Evolutionary conservation across 2,329 filamentous ascomycete genomes (phyloP), one percentile per base, ranked within the genome.

Genomic region (Clarireedia monteithiana): DNA sequence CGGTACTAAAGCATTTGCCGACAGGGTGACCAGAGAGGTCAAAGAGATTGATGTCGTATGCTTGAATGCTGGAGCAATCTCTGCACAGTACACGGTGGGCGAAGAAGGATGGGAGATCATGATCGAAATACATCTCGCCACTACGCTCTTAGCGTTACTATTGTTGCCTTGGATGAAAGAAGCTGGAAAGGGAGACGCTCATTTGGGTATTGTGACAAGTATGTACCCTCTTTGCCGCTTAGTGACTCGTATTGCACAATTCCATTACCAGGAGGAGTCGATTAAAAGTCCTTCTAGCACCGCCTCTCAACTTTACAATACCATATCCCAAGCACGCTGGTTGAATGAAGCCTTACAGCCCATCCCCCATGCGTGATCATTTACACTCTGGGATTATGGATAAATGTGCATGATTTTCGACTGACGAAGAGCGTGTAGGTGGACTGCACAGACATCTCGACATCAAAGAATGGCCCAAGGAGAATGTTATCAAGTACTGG

Each of bases 121-220:
- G 1, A 60, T 85, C 10, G 80, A 84, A 64, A 77, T 83, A 60
- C 72, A 76, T 1, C 68, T 85, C 2, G 80, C 79, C 2, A 84
- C 79, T 1, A 72, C 75, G 6, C 70, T 83, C 1, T 68, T 85
- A 6, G 78, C 72, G 0, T 59, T 83, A 2, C 65, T 82, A 2
- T 70, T 85, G 10, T 67, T 80, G 5, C 77, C 76, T 0, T 74
- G 75, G 58, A 65, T 80, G 14, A 69, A 70, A 48, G 66, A 62
- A 6, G 71, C 70, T 46, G 69, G 71, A 17, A 59, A 58, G 23
- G 61, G 65, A 7, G 62, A 58, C 30, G 59, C 59, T 9, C 62
- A 67, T 59, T 47, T 66, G 36, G 59, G 48, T 4, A 57, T 67
- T 50, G 64, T 67, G 26, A 61, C 57, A 6, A 65, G 63, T 56